These are phyloP conservation scores for Imleria badia DNA, from an alignment of 768 basidiomycete species.

Conservation along the genomic window DNA sequence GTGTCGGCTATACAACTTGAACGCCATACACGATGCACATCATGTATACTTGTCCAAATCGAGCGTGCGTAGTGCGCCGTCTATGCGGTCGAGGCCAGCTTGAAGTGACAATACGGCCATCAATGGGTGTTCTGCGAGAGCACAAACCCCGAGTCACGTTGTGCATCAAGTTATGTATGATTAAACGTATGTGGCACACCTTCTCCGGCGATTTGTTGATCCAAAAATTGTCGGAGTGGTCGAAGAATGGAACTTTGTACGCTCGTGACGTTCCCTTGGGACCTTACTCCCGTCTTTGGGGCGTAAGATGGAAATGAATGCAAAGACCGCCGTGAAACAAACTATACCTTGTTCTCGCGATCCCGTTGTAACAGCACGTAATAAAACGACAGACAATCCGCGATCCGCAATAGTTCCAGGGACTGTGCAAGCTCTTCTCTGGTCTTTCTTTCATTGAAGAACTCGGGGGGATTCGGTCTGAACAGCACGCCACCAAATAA, in stretches of 20 bases:
- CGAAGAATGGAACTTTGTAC: slow-evolving; percentile 45
- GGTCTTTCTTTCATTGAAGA: slow-evolving; percentile 40
- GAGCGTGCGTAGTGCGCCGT: slow-evolving; percentile 35
- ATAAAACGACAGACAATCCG: slow-evolving; percentile 66
- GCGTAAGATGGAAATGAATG: not conserved
- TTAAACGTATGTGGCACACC: slow-evolving; percentile 21
- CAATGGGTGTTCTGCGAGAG: slow-evolving; percentile 24
- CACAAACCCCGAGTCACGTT: not conserved
- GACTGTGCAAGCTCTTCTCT: slow-evolving; percentile 51
- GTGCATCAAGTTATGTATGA: not conserved
- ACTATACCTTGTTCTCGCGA: slow-evolving; percentile 49
- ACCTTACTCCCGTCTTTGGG: slow-evolving; percentile 52
- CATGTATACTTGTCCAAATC: not conserved
- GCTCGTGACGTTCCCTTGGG: slow-evolving; percentile 41
- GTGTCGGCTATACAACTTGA: not conserved
- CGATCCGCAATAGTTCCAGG: slow-evolving; percentile 58
- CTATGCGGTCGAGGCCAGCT: slow-evolving; percentile 50
- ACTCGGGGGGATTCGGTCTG: slow-evolving; percentile 51
- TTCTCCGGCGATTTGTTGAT: slow-evolving; percentile 33
- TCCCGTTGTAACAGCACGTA: slow-evolving; percentile 66
- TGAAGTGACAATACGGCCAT: slow-evolving; percentile 40
- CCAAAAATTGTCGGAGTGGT: slow-evolving; percentile 42
- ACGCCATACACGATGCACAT: not conserved
- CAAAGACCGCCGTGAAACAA: not conserved
- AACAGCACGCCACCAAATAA: slow-evolving; percentile 62